phyloP scores from a whole-genome alignment of 1,284 basidiomycete species.

The Trichosporon coremiiforme region DNA sequence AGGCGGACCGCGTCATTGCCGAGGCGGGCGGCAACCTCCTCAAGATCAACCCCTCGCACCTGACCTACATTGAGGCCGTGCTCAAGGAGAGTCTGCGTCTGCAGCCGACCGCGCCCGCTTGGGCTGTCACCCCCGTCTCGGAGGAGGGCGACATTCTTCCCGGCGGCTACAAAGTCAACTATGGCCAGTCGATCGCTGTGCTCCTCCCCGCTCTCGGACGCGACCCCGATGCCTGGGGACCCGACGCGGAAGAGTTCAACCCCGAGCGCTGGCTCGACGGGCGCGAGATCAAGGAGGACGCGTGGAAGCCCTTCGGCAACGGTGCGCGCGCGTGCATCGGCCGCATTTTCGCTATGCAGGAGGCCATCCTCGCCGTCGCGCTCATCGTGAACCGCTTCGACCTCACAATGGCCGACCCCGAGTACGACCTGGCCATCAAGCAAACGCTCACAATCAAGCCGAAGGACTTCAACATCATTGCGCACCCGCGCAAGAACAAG shows the following conservation, averaged over 20 bases:
- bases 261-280: slow-evolving; percentile 62
- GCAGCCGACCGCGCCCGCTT: slow-evolving; percentile 56
- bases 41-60: slow-evolving; percentile 43
- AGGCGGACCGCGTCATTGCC: slow-evolving; percentile 60
- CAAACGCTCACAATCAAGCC: slow-evolving; percentile 62
- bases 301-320: slow-evolving; percentile 51
- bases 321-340: slow-evolving; percentile 50
- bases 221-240: slow-evolving; percentile 61
- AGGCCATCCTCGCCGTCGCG: slow-evolving; percentile 58
- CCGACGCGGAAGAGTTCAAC: slow-evolving; percentile 56
- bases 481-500: slow-evolving; percentile 48
- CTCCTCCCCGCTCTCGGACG: slow-evolving; percentile 55
- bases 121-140: slow-evolving; percentile 22
- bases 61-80: slow-evolving; percentile 62
- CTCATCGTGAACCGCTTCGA: slow-evolving; percentile 60
- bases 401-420: slow-evolving; percentile 57
- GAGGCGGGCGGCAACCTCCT: slow-evolving; percentile 31
- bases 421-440: slow-evolving; percentile 59
- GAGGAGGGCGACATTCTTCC: slow-evolving; percentile 27
- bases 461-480: slow-evolving; percentile 58
- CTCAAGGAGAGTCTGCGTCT: slow-evolving; percentile 61
- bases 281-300: slow-evolving; percentile 53
- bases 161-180: slow-evolving; percentile 55
- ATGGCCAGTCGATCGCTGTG: slow-evolving; percentile 51
- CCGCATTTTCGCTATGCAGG: slow-evolving; percentile 61